Conservation (phyloP, 2,329 filamentous ascomycete genomes). For the Ophiocordyceps camponoti-leonardi region DNA sequence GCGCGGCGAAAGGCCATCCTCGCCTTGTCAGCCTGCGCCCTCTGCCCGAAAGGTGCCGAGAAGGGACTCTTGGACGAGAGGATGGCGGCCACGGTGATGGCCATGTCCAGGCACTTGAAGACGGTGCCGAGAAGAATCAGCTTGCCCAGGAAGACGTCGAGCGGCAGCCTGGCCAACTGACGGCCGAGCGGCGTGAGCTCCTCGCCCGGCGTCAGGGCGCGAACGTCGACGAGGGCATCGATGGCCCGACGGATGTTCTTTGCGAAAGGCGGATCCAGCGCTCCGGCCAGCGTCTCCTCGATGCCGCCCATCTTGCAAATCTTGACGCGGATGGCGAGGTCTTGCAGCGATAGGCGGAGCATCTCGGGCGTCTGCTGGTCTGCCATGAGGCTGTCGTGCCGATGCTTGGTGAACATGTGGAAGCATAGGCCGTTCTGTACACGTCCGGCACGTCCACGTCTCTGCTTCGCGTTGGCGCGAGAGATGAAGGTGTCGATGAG, state of each 20-base stretch:
- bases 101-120: constrained; percentile 83
- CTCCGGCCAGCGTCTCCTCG: constrained; percentile 73
- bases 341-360: constrained; percentile 82
- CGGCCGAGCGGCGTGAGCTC: constrained; percentile 73
- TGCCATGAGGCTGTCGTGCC: constrained; percentile 70
- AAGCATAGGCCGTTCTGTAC: constrained; percentile 93
- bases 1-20: constrained; percentile 64
- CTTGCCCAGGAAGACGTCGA: constrained; percentile 92
- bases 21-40: constrained; percentile 65
- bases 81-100: constrained; percentile 81
- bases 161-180: constrained; percentile 72
- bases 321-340: constrained; percentile 89
- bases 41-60: constrained; percentile 67
- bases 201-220: constrained; percentile 65
- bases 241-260: constrained; percentile 90
- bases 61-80: constrained; percentile 92
- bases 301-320: constrained; percentile 93
- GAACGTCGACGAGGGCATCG: constrained; percentile 83
- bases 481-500: constrained; percentile 93
- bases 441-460: constrained; percentile 82
- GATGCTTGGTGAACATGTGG: constrained; percentile 81
- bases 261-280: constrained; percentile 73
- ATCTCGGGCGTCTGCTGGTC: constrained; percentile 96
- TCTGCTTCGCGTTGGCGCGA: constrained; percentile 85
- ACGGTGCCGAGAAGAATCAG: constrained; percentile 72